phyloP scores from a whole-genome alignment of 2,329 filamentous ascomycete species.

The Bertia moriformis region DNA sequence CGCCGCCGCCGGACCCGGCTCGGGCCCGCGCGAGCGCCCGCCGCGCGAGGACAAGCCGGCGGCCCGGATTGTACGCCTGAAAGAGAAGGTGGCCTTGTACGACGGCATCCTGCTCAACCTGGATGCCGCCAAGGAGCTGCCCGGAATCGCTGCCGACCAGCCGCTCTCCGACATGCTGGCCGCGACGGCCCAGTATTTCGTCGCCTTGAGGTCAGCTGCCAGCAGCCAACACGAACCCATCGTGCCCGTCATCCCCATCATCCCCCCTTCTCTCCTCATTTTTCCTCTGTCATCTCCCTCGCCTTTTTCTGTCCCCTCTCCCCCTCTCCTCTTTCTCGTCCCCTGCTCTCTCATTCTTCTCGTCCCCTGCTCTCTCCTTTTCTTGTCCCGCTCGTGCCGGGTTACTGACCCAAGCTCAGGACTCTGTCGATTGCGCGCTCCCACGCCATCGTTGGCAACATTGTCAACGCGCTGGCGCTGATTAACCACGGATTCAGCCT shows the following conservation, averaged over 20 bases:
- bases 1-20: conserved; percentile 38
- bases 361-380: background rate
- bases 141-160: conserved; percentile 78
- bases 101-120: conserved; percentile 83
- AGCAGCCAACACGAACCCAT: background rate
- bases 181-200: conserved; percentile 70
- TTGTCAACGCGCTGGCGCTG: conserved; percentile 72
- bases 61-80: conserved; percentile 63
- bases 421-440: conserved; percentile 76
- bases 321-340: no score
- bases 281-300: background rate
- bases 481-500: conserved; percentile 59
- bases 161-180: conserved; percentile 68
- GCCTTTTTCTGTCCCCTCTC: no score
- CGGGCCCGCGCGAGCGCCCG: conserved; percentile 45
- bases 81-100: conserved; percentile 79
- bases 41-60: conserved; percentile 52
- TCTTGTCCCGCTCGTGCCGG: background rate
- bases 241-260: no score
- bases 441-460: conserved; percentile 58
- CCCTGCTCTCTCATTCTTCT: background rate
- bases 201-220: conserved; percentile 73
- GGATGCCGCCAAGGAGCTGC: conserved; percentile 75
- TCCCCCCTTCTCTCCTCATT: background rate
- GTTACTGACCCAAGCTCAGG: no score